Evolutionary conservation across 495 filamentous ascomycete genomes (phyloP).

Genomic region (Aspergillus incahuasiensis): DNA sequence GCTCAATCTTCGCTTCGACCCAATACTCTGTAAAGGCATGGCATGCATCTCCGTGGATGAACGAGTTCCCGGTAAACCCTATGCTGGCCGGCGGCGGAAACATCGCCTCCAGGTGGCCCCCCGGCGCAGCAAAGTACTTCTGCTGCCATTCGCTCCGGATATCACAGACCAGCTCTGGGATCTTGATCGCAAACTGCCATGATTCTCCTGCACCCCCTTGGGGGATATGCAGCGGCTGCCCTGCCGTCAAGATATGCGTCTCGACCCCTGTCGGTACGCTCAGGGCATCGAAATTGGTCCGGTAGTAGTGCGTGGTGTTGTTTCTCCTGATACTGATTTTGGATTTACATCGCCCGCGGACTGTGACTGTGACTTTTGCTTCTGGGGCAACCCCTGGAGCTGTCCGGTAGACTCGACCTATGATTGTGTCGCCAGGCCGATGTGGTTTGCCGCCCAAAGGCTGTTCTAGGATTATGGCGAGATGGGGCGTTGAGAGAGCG

Average conservation of each 20-base stretch:
- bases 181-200: constrained; percentile 5
- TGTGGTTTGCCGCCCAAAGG: neutral
- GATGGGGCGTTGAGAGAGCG: neutral
- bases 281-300: neutral
- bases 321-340: neutral
- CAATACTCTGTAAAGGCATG: neutral
- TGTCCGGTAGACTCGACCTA: constrained; percentile 1
- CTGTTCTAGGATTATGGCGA: neutral
- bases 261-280: neutral
- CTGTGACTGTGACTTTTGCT: neutral
- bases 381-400: neutral
- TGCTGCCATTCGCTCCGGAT: neutral
- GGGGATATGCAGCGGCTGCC: constrained; percentile 4
- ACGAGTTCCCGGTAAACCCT: neutral
- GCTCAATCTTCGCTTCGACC: constrained; percentile 1
- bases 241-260: neutral
- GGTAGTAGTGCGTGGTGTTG: neutral
- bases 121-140: neutral
- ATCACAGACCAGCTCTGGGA: neutral
- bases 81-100: neutral
- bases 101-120: neutral
- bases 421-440: constrained; percentile 5
- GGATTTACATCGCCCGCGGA: neutral
- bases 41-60: neutral
- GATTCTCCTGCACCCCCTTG: neutral